Conservation (phyloP, 148 eudicot genomes). For the Silene latifolia region DNA sequence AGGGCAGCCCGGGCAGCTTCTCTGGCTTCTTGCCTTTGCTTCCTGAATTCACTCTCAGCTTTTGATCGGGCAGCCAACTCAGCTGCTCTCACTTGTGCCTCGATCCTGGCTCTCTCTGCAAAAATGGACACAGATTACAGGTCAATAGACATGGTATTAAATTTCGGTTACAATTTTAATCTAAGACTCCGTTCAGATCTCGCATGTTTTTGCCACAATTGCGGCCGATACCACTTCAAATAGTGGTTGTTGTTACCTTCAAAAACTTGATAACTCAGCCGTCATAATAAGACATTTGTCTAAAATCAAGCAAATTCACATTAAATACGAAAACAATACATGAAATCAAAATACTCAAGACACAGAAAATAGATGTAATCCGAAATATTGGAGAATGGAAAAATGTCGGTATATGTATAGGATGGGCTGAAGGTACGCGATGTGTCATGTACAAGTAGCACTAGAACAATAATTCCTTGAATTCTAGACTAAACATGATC, state of each 20-base stretch:
- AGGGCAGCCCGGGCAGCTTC: conserved; percentile 16
- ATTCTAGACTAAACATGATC: not conserved
- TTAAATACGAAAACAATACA: not conserved
- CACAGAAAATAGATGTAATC: not conserved
- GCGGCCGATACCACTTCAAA: no score
- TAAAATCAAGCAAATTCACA: not conserved
- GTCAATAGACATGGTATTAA: not conserved
- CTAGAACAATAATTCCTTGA: not conserved
- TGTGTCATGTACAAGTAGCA: not conserved
- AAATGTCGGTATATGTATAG: not conserved
- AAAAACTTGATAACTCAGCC: no score
- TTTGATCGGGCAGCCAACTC: conserved; percentile 25
- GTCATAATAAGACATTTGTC: no score
- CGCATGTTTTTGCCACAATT: no score
- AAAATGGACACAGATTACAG: not conserved
- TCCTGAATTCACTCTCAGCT: conserved; percentile 43
- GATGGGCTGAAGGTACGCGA: not conserved
- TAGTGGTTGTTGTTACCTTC: no score
- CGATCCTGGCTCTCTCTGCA: conserved; percentile 61
- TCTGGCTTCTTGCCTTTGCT: conserved; percentile 19
- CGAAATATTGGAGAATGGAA: not conserved
- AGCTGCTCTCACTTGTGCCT: conserved; percentile 64
- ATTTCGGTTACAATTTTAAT: not conserved
- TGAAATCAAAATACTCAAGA: not conserved
- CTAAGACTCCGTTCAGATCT: no score